Base-by-base conservation (phyloP, 176 grass and related monocot species). In the Typha latifolia region DNA sequence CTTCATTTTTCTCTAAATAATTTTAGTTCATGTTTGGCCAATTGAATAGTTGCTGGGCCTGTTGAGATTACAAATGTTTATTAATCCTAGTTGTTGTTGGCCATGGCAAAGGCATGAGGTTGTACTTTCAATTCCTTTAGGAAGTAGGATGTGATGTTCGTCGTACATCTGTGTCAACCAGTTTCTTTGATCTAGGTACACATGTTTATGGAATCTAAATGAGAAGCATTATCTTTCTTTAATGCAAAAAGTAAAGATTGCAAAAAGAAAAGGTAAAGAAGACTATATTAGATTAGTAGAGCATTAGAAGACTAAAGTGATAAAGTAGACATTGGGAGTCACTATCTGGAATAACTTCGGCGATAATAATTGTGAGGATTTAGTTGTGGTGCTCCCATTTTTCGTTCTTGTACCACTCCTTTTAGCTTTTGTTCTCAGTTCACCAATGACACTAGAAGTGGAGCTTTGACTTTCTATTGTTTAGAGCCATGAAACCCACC, bases 161-260 rank as follows among this genome's bases (percentile, higher is more conserved):
- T 59, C 7, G 20, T 59, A 19, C 1, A 59, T 59, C 53, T 19
- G 16, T 59, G 16, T 19, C 20, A 59, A 21, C 16, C 53, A 51
- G 12, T 62, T 4, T 56, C 48, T 63, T 47, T 71, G 47, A 47
- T 74, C 32, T 68, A 37, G 59, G 5, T 74, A 51, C 79, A 75
- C 70, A 73, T 82, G 85, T 23, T 80, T 77, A 59, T 78, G 73
- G 74, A 81, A 81, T 78, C 77, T 79, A 79, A 78, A 72, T 34
- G 55, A 65, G 63, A 63, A 76, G 64, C 50, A 67, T 73, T 76
- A 62, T 34, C 52, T 77, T 84, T 80, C 59, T 49, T 75, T 77
- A 72, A 70, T 53, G 69, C 66, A 31, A 67, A 81, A 68, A 88
- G 84, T 76, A 72, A 70, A 66, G 68, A 82, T 82, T 63, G 50